Percentiles rank a stretch among this genome's conserved stretches.
Conservation (phyloP, 495 filamentous ascomycete genomes). For the Neurospora sp. region DNA sequence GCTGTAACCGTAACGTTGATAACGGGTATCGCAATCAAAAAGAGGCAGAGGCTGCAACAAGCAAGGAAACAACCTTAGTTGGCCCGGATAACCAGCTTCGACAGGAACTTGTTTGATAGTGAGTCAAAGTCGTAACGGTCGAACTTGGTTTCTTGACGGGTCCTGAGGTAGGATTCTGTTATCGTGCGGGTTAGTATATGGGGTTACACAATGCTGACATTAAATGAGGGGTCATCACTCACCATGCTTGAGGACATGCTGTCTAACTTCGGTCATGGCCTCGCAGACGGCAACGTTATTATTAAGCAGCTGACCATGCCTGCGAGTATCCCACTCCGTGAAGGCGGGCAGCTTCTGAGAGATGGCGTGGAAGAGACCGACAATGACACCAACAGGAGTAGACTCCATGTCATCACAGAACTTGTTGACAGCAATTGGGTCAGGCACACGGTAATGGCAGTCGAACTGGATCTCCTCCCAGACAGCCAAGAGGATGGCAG, state of each 20-base stretch:
- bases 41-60: slow-evolving; percentile 12
- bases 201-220: slow-evolving; percentile 7
- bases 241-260: slow-evolving; percentile 86
- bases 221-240: slow-evolving; percentile 22
- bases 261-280: slow-evolving; percentile 85
- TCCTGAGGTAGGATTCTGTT: slow-evolving; percentile 46
- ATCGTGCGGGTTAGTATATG: background rate
- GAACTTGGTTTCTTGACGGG: slow-evolving; percentile 55
- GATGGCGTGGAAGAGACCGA: slow-evolving; percentile 89
- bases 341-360: slow-evolving; percentile 87
- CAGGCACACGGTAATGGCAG: slow-evolving; percentile 81
- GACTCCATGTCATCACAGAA: slow-evolving; percentile 94
- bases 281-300: slow-evolving; percentile 85
- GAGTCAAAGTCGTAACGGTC: slow-evolving; percentile 86
- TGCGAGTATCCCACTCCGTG: slow-evolving; percentile 79
- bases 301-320: slow-evolving; percentile 77
- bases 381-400: slow-evolving; percentile 86
- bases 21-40: slow-evolving; percentile 16
- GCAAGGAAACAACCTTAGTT: slow-evolving; percentile 45
- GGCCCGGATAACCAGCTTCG: slow-evolving; percentile 85
- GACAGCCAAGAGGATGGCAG: slow-evolving; percentile 77
- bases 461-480: slow-evolving; percentile 99
- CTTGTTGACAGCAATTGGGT: slow-evolving; percentile 70
- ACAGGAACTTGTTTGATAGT: slow-evolving; percentile 88
- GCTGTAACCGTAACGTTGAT: slow-evolving; percentile 8